Percentiles rank a stretch among this genome's conserved stretches.
These are phyloP conservation scores for Penicillium sp. DNA, from an alignment of 2,329 filamentous ascomycete species.

Conservation along the genomic window DNA sequence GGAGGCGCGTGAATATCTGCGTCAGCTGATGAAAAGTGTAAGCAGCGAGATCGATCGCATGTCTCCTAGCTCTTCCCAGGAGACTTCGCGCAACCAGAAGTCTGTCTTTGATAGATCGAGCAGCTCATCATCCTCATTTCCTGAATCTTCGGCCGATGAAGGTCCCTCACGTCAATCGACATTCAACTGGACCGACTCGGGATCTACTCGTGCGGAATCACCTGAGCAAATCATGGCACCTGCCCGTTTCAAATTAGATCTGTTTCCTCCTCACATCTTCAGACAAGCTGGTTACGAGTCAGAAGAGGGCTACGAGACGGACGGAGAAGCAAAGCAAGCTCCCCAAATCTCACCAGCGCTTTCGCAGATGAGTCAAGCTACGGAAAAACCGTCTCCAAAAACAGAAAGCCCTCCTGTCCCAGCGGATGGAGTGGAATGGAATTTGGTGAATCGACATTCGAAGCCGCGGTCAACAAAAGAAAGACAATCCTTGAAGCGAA, in stretches of 20 bases:
- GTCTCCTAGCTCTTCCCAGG: constrained; percentile 44
- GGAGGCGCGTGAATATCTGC: constrained; percentile 36
- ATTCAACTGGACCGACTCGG: constrained; percentile 31
- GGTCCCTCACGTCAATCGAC: constrained; percentile 34
- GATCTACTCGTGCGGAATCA: constrained; percentile 32
- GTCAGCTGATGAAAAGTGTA: constrained; percentile 36
- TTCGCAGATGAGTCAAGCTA: constrained; percentile 32
- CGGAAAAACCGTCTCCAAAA: constrained; percentile 24
- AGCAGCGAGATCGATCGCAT: constrained; percentile 41
- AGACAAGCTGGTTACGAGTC: constrained; percentile 26
- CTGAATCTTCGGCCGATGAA: constrained; percentile 41
- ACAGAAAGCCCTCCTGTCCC: constrained; percentile 24
- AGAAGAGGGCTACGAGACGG: constrained; percentile 36
- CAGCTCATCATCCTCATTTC: constrained; percentile 45
- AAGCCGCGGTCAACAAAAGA: constrained; percentile 13
- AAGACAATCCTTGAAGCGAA: constrained; percentile 5
- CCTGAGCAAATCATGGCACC: constrained; percentile 30
- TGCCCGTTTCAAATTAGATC: constrained; percentile 28
- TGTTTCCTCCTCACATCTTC: constrained; percentile 37
- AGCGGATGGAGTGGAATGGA: constrained; percentile 32
- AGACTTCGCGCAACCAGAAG: constrained; percentile 35
- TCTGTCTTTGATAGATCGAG: constrained; percentile 50
- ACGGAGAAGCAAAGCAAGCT: constrained; percentile 28
- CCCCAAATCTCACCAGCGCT: constrained; percentile 28
- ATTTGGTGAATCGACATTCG: constrained; percentile 27